Base-by-base conservation (phyloP, 345 rosid species). In the Populus deltoides region DNA sequence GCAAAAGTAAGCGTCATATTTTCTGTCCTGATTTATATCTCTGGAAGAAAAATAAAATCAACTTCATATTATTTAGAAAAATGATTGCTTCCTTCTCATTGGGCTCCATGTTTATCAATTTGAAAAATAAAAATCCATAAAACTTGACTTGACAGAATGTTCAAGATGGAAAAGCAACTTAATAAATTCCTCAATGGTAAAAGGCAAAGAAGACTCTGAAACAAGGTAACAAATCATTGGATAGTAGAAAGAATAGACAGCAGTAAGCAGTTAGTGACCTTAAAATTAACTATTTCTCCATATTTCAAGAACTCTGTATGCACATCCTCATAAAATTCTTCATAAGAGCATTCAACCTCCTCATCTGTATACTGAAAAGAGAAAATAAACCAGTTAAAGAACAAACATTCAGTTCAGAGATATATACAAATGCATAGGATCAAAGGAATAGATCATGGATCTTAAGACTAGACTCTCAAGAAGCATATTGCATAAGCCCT, bases 291-390 rank as follows among this genome's bases (percentile, higher is more conserved):
- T 82, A 93, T 89, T 84, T 93, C 98, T 70, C 99, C 99, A 82
- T 82, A 96, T 86, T 93, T 96, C 87, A 88, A 85, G 83, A 96
- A 93, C 87, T 96, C 99, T 33, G 99, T 92, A 83, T 93, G 99
- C 69, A 93, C 98, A 83, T 96, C 99, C 84, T 93, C 98, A 63
- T 96, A 96, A 87, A 96, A 93, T 82, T 96, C 98, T 86, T 96
- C 94, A 78, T 89, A 96, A 83, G 84, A 77, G 22, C 47, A 81
- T 77, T 92, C 98, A 83, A 91, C 88, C 88, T 96, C 99, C 82
- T 96, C 99, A 72, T 96, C 99, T 36, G 97, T 89, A 82, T 87
- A 82, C 99, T 95, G 93, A 84, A 85, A 86, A 79, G 71, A 75
- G 38, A 57, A 74, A 71, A 68, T 78, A 33, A 79, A 77, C 72